These are phyloP conservation scores for Scutellaria barbata DNA, from an alignment of 257 asterid genomes.

Conservation along the genomic window DNA sequence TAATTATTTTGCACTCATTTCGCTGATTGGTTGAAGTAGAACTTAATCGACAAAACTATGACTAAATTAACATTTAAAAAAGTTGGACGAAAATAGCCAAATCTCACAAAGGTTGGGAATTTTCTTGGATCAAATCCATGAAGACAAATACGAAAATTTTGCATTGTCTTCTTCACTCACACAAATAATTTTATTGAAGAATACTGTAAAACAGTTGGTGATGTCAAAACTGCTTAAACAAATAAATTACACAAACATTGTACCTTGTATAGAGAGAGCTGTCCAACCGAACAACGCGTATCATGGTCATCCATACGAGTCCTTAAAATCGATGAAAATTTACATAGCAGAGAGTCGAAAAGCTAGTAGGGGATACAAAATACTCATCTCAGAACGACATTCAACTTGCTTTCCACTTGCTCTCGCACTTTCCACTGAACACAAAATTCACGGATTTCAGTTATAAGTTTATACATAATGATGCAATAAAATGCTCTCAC, in stretches of 20 bases:
- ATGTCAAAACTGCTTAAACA: not conserved
- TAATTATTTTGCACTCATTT: no score
- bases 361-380: not conserved
- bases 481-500: not conserved
- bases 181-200: slow-evolving; percentile 10
- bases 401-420: slow-evolving; percentile 80
- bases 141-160: no score
- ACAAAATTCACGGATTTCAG: not conserved
- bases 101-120: no score
- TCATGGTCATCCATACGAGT: slow-evolving; percentile 3
- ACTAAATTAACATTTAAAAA: no score
- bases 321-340: slow-evolving; percentile 22
- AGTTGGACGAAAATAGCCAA: no score
- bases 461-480: not conserved
- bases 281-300: slow-evolving; percentile 9
- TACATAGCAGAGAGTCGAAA: slow-evolving; percentile 3
- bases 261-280: slow-evolving; percentile 9
- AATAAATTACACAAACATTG: not conserved
- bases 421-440: slow-evolving; percentile 91
- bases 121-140: no score
- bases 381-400: slow-evolving; percentile 77
- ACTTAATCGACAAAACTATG: no score
- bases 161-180: not conserved
- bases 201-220: not conserved
- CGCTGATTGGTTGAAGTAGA: no score